A percentile compares a stretch with the other conserved stretches of the same genome.
Evolutionary conservation across 495 filamentous ascomycete genomes (phyloP).

Genomic region (Parathielavia hyrcaniae): DNA sequence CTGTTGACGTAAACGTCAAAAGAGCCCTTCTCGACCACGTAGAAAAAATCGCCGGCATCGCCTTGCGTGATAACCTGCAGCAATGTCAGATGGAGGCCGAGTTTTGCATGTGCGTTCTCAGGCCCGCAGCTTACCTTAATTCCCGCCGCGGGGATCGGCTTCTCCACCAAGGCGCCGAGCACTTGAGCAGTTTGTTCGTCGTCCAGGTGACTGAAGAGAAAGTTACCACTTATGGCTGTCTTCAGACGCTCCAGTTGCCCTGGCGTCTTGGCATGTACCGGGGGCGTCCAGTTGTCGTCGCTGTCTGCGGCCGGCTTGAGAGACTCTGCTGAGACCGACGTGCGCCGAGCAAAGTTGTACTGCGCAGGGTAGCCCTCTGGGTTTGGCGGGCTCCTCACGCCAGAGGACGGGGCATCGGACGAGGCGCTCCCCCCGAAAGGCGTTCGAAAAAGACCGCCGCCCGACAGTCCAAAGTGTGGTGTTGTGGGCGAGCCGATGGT

Average conservation of each 20-base stretch:
- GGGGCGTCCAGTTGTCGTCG: constrained; percentile 86
- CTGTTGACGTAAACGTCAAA: constrained; percentile 91
- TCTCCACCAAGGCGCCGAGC: constrained; percentile 86
- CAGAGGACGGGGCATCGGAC: constrained; percentile 35
- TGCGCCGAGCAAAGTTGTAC: constrained; percentile 88
- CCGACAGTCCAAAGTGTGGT: constrained; percentile 38
- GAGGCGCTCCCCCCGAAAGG: constrained; percentile 47
- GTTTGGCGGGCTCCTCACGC: constrained; percentile 40
- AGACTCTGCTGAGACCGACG: constrained; percentile 94
- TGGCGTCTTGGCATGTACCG: constrained; percentile 69
- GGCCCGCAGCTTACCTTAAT: constrained; percentile 58
- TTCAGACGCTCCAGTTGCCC: constrained; percentile 77
- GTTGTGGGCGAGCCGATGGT: constrained; percentile 52
- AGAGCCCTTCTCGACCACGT: constrained; percentile 83
- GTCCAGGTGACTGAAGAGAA: constrained; percentile 89
- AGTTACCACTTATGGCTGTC: constrained; percentile 78
- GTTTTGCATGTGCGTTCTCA: not conserved
- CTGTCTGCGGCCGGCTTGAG: constrained; percentile 78
- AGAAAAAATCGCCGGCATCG: constrained; percentile 95
- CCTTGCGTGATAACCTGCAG: constrained; percentile 82
- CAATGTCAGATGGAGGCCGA: constrained; percentile 9
- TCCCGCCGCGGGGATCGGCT: constrained; percentile 86
- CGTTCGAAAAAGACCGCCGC: constrained; percentile 33
- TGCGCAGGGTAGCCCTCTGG: constrained; percentile 78
- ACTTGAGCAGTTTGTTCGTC: constrained; percentile 85